A percentile compares a stretch with the other conserved stretches of the same genome.
phyloP scores from a whole-genome alignment of 352 stramenopile genomes.

The Globisporangium splendens region DNA sequence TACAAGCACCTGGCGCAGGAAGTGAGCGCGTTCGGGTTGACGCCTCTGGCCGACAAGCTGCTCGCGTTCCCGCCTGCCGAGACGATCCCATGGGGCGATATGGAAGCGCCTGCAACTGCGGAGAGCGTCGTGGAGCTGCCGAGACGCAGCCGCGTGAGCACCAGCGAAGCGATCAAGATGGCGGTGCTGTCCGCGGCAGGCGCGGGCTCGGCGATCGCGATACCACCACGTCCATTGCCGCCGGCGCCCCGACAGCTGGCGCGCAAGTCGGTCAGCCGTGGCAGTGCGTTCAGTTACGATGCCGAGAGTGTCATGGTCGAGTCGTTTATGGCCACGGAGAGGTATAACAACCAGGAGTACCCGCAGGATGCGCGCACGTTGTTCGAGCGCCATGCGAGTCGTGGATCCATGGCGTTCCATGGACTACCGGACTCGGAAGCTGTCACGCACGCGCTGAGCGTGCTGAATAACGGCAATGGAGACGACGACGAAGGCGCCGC shows the following conservation, averaged over 20 bases:
- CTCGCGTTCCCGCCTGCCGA: slow-evolving; percentile 76
- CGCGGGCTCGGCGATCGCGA: slow-evolving; percentile 4
- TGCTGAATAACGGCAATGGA: not conserved
- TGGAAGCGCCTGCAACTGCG: slow-evolving; percentile 20
- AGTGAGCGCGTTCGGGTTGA: slow-evolving; percentile 62
- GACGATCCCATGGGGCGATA: slow-evolving; percentile 52
- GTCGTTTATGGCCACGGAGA: slow-evolving; percentile 82
- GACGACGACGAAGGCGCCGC: not conserved
- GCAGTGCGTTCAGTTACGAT: slow-evolving; percentile 87
- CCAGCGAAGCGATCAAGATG: slow-evolving; percentile 20
- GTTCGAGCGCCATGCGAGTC: slow-evolving; percentile 82
- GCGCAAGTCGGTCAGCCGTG: slow-evolving; percentile 41
- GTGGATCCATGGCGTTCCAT: slow-evolving; percentile 82
- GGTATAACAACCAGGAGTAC: slow-evolving; percentile 37
- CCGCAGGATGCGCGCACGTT: slow-evolving; percentile 42
- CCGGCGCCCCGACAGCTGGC: slow-evolving; percentile 16
- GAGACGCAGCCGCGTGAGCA: not conserved
- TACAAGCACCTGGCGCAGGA: slow-evolving; percentile 88
- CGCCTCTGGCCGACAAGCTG: slow-evolving; percentile 60
- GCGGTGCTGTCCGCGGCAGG: slow-evolving; percentile 5
- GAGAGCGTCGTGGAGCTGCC: slow-evolving; percentile 2
- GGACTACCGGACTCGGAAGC: slow-evolving; percentile 28
- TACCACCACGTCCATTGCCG: slow-evolving; percentile 24
- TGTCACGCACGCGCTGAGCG: slow-evolving; percentile 12
- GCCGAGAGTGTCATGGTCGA: slow-evolving; percentile 88